Percentiles rank a stretch among this genome's conserved stretches.
These are phyloP conservation scores for Naumovozyma dairenensis DNA, from an alignment of 805 yeast genomes.

Conservation along the genomic window DNA sequence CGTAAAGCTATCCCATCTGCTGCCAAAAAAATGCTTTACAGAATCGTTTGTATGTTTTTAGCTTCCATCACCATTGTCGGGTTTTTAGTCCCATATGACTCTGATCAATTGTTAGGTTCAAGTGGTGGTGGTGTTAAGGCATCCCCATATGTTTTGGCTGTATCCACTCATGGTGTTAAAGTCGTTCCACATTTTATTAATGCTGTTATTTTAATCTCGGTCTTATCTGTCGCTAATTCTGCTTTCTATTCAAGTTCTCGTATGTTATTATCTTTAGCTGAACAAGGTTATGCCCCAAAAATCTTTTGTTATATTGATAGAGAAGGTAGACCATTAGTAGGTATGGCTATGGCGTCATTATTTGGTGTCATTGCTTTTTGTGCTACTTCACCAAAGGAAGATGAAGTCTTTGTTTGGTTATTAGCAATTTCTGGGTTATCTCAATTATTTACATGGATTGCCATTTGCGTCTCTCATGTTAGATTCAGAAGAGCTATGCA, in stretches of 20 bases:
- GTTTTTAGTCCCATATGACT: conserved; percentile 50
- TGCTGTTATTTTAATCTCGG: conserved; percentile 55
- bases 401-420: conserved; percentile 54
- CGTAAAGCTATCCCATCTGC: conserved; percentile 54
- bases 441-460: conserved; percentile 53
- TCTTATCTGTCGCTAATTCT: conserved; percentile 48
- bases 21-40: conserved; percentile 61
- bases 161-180: conserved; percentile 43
- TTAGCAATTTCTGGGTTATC: conserved; percentile 53
- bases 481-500: conserved; percentile 50
- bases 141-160: conserved; percentile 71
- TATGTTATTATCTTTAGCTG: conserved; percentile 44
- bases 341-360: conserved; percentile 36
- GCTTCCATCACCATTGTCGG: conserved; percentile 45
- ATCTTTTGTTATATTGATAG: conserved; percentile 49
- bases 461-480: conserved; percentile 46
- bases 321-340: conserved; percentile 54
- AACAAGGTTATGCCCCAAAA: conserved; percentile 53
- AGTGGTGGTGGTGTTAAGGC: conserved; percentile 42
- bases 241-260: conserved; percentile 42
- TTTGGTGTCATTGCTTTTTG: conserved; percentile 57
- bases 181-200: conserved; percentile 56
- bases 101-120: conserved; percentile 40
- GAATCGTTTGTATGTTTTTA: conserved; percentile 50
- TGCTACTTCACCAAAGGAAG: conserved; percentile 50